Evolutionary conservation across 768 basidiomycete genomes (phyloP).

Genomic region (Xerocomellus intermedius): DNA sequence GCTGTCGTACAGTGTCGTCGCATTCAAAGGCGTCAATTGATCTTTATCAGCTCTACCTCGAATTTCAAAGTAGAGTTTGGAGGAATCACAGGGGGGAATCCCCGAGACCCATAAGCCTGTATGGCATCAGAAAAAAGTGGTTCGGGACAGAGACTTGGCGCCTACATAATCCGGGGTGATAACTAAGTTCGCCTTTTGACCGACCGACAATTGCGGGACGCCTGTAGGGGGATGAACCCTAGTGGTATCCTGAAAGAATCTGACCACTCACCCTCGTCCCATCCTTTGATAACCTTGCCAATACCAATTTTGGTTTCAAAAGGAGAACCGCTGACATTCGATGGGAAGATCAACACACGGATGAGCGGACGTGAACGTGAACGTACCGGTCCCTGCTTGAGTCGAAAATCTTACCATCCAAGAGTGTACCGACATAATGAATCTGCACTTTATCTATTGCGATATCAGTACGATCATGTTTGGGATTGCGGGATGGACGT

Average conservation of each 20-base stretch:
- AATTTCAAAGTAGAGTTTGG: constrained; percentile 72
- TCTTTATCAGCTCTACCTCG: constrained; percentile 79
- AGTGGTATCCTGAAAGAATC: not conserved
- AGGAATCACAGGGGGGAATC: constrained; percentile 80
- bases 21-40: constrained; percentile 41
- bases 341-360: constrained; percentile 6
- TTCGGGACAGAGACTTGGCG: constrained; percentile 17
- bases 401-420: constrained; percentile 66
- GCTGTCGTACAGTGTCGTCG: constrained; percentile 19
- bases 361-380: constrained; percentile 1
- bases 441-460: constrained; percentile 64
- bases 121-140: constrained; percentile 1
- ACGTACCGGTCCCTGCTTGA: constrained; percentile 71
- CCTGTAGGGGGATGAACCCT: constrained; percentile 39
- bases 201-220: constrained; percentile 73
- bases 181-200: constrained; percentile 66
- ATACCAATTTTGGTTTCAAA: constrained; percentile 74
- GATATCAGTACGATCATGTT: constrained; percentile 25
- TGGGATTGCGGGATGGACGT: constrained; percentile 29
- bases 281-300: constrained; percentile 84
- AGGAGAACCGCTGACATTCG: constrained; percentile 45
- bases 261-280: constrained; percentile 74
- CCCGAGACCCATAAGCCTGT: constrained; percentile 71
- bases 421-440: constrained; percentile 76
- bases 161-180: constrained; percentile 78